Evolutionary conservation across 371 early-diverging fungal genomes (phyloP), one percentile per base, ranked within the genome.

Genomic region (Lichtheimia corymbifera): DNA sequence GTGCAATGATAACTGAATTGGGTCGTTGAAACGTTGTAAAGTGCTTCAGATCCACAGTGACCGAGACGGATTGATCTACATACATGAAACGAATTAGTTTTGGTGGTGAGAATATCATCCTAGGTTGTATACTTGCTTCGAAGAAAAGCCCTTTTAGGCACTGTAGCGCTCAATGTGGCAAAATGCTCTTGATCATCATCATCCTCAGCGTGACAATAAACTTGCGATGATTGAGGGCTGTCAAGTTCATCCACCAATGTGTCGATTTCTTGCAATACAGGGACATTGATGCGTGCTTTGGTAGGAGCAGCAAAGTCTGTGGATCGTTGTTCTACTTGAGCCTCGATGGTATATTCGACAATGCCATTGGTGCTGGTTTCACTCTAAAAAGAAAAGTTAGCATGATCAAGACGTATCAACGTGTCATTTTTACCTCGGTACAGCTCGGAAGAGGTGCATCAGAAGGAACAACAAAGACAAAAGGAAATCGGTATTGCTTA

Each of bases 371-470:
- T 42, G 22, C 49, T 61, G 22, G 30, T 66, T 12, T 57, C 58
- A 20, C 52, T 66, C 66, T 66, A 61, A 3, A 13, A 47, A 24
- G 0, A 35, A 4, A 6, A 35, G 35, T 35, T 11, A 35, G 35
- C 35, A 9, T 35, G 28, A 28, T 20, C 22, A 12, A 2, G 14
- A 13, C 20, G 17, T 11, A 41, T 35, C 24, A 64, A 44, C 7
- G 35, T 5, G 41, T 44, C 14, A 18, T 47, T 57, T 15, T 44
- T 57, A 72, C 72, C 63, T 72, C 68, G 6, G 63, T 67, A 58
- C 65, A 65, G 41, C 72, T 72, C 9, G 72, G 72, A 53, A 72
- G 49, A 7, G 55, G 20, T n/a, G 55, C 28, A 49, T 68, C 58
- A 20, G 40, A 54, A 5, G 68, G 72, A 3, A 72, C 47, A 9